phyloP scores from a whole-genome alignment of 176 grass and related monocot species.

The Triticum aestivum region DNA sequence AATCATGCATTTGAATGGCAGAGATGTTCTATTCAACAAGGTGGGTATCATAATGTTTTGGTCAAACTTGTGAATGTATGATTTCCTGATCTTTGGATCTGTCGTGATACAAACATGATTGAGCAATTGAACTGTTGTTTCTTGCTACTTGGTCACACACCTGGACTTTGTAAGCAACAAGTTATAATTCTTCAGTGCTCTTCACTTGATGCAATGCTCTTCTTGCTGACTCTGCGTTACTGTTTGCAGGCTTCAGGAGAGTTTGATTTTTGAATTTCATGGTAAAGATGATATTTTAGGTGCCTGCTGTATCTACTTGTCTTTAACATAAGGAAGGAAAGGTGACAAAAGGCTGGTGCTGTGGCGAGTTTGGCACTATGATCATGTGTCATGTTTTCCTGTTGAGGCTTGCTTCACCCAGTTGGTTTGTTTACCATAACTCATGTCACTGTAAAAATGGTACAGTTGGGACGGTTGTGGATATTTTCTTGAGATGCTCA shows the following conservation, averaged over 20 bases:
- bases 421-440: constrained; percentile 28
- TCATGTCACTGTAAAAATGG: constrained; percentile 48
- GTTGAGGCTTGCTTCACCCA: constrained; percentile 26
- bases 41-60: constrained; percentile 28
- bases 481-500: constrained; percentile 25
- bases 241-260: constrained; percentile 56
- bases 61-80: not conserved
- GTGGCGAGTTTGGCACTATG: constrained; percentile 22
- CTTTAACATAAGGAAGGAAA: constrained; percentile 51
- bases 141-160: not conserved
- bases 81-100: not conserved
- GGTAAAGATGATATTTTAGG: constrained; percentile 43
- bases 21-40: constrained; percentile 86
- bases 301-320: constrained; percentile 41
- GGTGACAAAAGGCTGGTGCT: constrained; percentile 25
- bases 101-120: not conserved
- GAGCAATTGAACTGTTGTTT: not conserved
- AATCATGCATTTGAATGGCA: constrained; percentile 79
- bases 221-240: constrained; percentile 14
- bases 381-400: constrained; percentile 21
- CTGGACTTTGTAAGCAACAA: not conserved
- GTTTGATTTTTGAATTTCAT: constrained; percentile 69
- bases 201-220: not conserved
- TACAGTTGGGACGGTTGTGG: constrained; percentile 32
- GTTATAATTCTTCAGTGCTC: not conserved